Evolutionary conservation across 2,329 filamentous ascomycete species (phyloP).

Genomic region (Colletotrichum graminicola): DNA sequence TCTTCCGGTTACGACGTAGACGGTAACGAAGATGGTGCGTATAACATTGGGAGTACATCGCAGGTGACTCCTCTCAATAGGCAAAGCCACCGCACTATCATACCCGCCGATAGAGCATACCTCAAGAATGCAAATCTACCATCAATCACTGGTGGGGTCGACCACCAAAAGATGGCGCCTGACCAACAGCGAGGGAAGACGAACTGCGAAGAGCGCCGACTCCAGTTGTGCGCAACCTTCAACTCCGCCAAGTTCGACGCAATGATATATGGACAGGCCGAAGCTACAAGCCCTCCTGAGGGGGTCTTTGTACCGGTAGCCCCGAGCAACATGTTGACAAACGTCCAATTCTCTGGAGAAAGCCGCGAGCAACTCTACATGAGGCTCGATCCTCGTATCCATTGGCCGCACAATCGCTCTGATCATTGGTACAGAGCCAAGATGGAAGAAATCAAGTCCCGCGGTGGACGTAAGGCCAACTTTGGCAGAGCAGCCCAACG

Average conservation of each 20-base stretch:
- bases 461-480: slow-evolving; percentile 63
- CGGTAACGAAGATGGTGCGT: neutral
- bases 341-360: slow-evolving; percentile 32
- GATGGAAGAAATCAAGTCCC: slow-evolving; percentile 61
- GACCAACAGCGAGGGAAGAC: neutral
- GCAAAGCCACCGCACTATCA: neutral
- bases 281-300: slow-evolving; percentile 38
- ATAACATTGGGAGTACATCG: neutral
- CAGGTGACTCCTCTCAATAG: neutral
- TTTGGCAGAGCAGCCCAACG: slow-evolving; percentile 61
- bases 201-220: slow-evolving; percentile 26
- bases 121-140: neutral
- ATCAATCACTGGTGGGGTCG: neutral
- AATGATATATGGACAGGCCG: slow-evolving; percentile 40
- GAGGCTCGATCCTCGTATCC: slow-evolving; percentile 64
- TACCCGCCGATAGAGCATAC: neutral
- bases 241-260: slow-evolving; percentile 42
- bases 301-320: slow-evolving; percentile 5
- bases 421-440: slow-evolving; percentile 62
- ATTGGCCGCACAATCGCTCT: slow-evolving; percentile 59
- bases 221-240: slow-evolving; percentile 31
- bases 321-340: slow-evolving; percentile 8
- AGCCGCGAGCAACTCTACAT: slow-evolving; percentile 54
- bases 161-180: slow-evolving; percentile 1
- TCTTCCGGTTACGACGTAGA: slow-evolving; percentile 4